Conservation (phyloP, 2,329 filamentous ascomycete species). For the Diaporthe ilicicola region DNA sequence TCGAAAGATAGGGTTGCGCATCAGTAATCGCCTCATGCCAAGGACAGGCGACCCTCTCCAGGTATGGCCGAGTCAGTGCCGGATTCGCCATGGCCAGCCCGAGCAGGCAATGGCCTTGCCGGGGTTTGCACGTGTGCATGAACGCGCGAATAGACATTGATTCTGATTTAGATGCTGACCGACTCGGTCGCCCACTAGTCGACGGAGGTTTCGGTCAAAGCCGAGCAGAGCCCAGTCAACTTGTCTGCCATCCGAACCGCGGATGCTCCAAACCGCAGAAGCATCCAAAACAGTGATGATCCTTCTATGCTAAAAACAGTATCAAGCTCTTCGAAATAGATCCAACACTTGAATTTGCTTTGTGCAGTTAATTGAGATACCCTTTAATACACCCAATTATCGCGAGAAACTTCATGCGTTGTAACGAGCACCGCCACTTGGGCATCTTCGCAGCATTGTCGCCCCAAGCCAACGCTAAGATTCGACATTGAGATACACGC, state of each 20-base stretch:
- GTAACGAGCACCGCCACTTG: too few relatives aligned
- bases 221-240: constrained; percentile 4
- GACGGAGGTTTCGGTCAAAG: not conserved
- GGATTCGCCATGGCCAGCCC: not conserved
- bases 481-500: not conserved
- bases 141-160: not conserved
- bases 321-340: not conserved
- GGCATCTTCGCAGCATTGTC: not conserved
- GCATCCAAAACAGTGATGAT: constrained; percentile 8
- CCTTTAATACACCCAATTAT: not conserved
- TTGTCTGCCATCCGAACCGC: not conserved
- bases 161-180: constrained; percentile 2
- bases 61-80: constrained; percentile 10
- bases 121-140: constrained; percentile 10
- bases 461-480: not conserved
- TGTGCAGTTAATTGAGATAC: not conserved
- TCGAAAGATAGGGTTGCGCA: not conserved
- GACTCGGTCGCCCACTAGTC: not conserved
- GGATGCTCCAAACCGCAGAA: not conserved
- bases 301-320: not conserved
- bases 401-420: constrained; percentile 1
- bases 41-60: constrained; percentile 3
- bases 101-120: not conserved
- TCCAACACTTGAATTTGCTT: not conserved
- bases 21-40: constrained; percentile 10